These are phyloP conservation scores for Arachis hypogaea DNA, from an alignment of 306 rosid genomes.

Conservation along the genomic window DNA sequence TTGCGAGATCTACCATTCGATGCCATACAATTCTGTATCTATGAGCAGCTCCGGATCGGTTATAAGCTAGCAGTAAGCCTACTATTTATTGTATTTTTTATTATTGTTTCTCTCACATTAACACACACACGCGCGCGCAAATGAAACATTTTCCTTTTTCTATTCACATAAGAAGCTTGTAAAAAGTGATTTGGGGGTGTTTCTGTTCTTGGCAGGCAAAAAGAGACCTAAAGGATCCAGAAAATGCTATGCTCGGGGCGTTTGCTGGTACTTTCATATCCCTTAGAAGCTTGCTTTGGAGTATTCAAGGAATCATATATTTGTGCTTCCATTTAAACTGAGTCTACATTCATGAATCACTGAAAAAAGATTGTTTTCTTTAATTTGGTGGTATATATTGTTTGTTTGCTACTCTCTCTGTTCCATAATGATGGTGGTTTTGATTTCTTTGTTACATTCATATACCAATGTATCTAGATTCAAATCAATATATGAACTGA, in stretches of 20 bases:
- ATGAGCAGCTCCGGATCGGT: conserved; percentile 81
- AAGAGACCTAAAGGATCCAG: conserved; percentile 76
- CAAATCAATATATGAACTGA: conserved; percentile 29
- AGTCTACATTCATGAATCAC: conserved; percentile 1
- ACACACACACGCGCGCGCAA: no score
- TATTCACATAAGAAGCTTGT: no score
- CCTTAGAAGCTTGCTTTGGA: conserved; percentile 20
- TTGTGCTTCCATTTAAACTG: not conserved
- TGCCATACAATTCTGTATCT: conserved; percentile 77
- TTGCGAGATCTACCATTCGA: conserved; percentile 88
- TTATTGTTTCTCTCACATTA: not conserved
- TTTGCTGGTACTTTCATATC: conserved; percentile 56
- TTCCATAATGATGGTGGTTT: no score
- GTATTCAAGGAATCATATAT: conserved; percentile 26
- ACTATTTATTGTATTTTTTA: conserved; percentile 4
- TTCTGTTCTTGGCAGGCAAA: conserved; percentile 49
- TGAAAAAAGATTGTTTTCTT: not conserved
- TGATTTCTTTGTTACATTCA: no score
- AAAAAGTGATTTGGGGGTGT: not conserved
- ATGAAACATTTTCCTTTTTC: no score
- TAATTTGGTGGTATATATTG: conserved; percentile 1
- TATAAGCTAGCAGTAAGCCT: conserved; percentile 72
- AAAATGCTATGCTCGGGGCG: conserved; percentile 78
- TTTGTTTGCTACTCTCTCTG: not conserved
- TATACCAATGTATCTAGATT: conserved; percentile 5